These are phyloP conservation scores for Trichophyton schoenleinii DNA, from an alignment of 2,329 filamentous ascomycete species.

Conservation along the genomic window DNA sequence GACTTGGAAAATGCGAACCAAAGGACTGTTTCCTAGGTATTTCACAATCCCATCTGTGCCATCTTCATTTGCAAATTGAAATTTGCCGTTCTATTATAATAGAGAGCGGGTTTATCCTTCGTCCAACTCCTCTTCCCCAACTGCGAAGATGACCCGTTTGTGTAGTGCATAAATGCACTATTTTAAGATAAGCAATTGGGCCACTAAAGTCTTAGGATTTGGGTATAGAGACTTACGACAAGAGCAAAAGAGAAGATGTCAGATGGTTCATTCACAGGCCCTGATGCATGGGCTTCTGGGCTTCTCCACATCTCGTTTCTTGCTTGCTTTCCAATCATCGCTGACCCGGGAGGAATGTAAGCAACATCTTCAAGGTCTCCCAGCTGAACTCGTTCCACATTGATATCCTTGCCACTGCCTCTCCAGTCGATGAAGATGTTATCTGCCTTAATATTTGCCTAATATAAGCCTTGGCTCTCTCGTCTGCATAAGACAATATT, in stretches of 20 bases:
- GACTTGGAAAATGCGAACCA: conserved; percentile 27
- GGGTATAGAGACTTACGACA: conserved; percentile 9
- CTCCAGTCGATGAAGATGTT: conserved; percentile 23
- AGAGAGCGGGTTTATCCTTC: conserved; percentile 26
- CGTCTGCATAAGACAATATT: conserved; percentile 17
- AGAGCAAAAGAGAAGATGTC: conserved; percentile 15
- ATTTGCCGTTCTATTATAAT: conserved; percentile 36
- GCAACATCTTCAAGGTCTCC: conserved; percentile 17
- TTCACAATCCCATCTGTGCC: conserved; percentile 31
- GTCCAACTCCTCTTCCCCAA: conserved; percentile 22
- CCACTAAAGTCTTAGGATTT: neutral
- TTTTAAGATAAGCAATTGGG: neutral
- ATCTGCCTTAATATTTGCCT: conserved; percentile 24
- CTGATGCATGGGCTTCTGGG: conserved; percentile 20
- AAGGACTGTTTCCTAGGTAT: conserved; percentile 31
- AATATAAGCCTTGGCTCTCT: neutral
- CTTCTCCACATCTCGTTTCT: conserved; percentile 22
- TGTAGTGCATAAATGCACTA: conserved; percentile 36
- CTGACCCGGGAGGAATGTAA: conserved; percentile 6
- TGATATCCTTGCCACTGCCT: neutral
- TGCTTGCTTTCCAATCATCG: conserved; percentile 12
- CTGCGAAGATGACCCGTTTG: conserved; percentile 30
- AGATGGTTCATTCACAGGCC: conserved; percentile 15
- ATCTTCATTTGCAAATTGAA: conserved; percentile 35
- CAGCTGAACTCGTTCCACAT: conserved; percentile 16